A percentile compares a stretch with the other conserved stretches of the same genome.
Conservation (phyloP, 1,139 yeast genomes). For the Wickerhamiella infanticola region DNA sequence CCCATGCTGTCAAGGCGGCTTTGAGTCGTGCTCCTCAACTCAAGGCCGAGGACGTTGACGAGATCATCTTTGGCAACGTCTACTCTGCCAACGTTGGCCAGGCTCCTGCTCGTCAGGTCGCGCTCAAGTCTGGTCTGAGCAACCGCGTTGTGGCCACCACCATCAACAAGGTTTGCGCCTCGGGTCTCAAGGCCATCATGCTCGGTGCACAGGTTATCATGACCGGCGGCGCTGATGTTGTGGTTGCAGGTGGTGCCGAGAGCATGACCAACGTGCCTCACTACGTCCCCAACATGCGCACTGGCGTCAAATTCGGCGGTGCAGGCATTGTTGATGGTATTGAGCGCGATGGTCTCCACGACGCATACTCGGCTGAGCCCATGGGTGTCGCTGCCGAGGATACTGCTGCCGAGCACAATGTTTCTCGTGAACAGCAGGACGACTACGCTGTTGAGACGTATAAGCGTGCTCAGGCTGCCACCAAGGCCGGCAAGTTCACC, state of each 20-base stretch:
- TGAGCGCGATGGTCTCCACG: conserved; percentile 80
- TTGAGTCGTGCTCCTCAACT: conserved; percentile 58
- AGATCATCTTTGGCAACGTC: conserved; percentile 85
- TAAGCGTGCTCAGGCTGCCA: conserved; percentile 68
- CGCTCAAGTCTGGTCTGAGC: conserved; percentile 73
- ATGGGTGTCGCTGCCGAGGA: conserved; percentile 98
- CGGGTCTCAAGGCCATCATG: conserved; percentile 85
- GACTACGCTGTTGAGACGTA: conserved; percentile 79
- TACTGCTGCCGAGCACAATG: conserved; percentile 58
- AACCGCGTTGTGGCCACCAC: conserved; percentile 72
- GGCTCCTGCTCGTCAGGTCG: conserved; percentile 97
- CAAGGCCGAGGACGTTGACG: conserved; percentile 60
- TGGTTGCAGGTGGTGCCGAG: conserved; percentile 95
- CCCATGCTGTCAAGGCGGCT: conserved; percentile 80
- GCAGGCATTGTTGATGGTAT: conserved; percentile 66
- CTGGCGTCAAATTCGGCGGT: conserved; percentile 84
- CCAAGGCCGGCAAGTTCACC: conserved; percentile 59
- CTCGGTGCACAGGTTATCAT: conserved; percentile 81
- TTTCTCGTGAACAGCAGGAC: conserved; percentile 66
- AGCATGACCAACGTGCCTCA: conserved; percentile 95
- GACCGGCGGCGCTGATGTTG: conserved; percentile 82
- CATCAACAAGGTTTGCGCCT: conserved; percentile 93
- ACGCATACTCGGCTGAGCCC: conserved; percentile 70
- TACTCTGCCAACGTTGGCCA: conserved; percentile 90
- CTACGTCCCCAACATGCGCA: conserved; percentile 72